These are phyloP conservation scores for Lentinula aciculospora DNA, from an alignment of 768 basidiomycete genomes.

Conservation along the genomic window DNA sequence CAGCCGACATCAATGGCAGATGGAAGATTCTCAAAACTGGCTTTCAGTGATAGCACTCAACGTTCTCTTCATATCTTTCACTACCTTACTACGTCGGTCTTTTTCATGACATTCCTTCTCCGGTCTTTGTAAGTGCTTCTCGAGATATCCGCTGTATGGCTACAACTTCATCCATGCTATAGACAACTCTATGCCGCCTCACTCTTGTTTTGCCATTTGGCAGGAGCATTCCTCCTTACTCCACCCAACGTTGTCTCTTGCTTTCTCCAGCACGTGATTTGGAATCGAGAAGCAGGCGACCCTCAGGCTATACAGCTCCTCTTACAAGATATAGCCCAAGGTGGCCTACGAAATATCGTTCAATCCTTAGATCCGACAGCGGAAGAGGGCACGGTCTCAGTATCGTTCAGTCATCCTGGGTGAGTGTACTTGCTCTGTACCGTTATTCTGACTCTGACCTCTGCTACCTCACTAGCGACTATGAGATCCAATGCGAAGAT, in stretches of 20 bases:
- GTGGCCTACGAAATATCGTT: background rate
- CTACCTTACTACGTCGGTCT: background rate
- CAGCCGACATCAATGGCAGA: background rate
- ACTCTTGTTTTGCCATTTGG: background rate
- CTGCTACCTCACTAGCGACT: background rate
- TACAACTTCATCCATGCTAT: background rate
- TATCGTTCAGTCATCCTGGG: background rate
- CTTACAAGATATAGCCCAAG: background rate
- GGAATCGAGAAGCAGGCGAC: background rate
- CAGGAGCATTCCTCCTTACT: background rate
- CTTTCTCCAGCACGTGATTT: background rate
- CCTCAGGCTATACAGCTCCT: background rate
- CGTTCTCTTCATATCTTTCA: background rate
- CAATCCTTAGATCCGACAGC: background rate
- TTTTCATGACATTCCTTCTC: background rate
- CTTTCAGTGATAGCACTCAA: background rate
- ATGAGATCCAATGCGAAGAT: background rate
- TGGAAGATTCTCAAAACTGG: background rate
- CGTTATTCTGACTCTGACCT: background rate
- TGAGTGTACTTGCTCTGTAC: background rate
- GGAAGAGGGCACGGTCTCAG: background rate
- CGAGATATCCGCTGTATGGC: background rate
- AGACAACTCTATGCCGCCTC: background rate
- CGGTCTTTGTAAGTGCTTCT: background rate
- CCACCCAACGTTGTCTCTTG: background rate